These are phyloP conservation scores for Sporisorium scitamineum DNA, from an alignment of 1,284 basidiomycete genomes.

Conservation along the genomic window DNA sequence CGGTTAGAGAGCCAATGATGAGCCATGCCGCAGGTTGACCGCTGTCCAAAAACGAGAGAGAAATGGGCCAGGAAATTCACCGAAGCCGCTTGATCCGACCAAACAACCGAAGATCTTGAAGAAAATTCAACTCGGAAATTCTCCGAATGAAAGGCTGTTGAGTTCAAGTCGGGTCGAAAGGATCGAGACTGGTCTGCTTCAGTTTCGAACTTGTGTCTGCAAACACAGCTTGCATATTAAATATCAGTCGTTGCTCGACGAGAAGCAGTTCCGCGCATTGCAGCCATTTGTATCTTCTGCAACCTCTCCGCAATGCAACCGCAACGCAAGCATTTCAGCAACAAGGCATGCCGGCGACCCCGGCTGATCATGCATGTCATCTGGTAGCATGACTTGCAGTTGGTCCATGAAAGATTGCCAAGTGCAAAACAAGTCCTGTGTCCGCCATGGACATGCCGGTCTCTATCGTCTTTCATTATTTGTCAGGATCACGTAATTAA, in stretches of 20 bases:
- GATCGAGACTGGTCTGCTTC: conserved; percentile 5
- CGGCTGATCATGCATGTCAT: background rate
- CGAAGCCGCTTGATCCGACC: conserved; percentile 10
- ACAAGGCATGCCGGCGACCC: background rate
- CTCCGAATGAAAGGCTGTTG: background rate
- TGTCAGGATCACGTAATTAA: conserved; percentile 24
- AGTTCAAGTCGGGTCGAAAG: conserved; percentile 2
- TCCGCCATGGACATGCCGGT: no score
- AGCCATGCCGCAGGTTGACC: conserved; percentile 14
- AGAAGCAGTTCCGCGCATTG: no score
- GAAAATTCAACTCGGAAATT: conserved; percentile 2
- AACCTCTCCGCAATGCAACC: conserved; percentile 1
- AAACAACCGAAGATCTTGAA: conserved; percentile 5
- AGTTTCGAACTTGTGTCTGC: conserved; percentile 14
- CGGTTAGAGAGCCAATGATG: background rate
- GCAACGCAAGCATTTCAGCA: background rate
- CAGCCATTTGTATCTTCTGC: background rate
- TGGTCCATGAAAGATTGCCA: background rate
- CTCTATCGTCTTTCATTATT: background rate
- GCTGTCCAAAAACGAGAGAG: background rate
- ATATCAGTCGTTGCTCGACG: no score
- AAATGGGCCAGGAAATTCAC: conserved; percentile 12
- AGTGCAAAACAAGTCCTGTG: background rate
- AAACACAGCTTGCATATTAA: background rate
- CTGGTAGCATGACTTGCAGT: background rate